Base-by-base conservation (phyloP, 768 basidiomycete species). In the Tylopilus felleus region DNA sequence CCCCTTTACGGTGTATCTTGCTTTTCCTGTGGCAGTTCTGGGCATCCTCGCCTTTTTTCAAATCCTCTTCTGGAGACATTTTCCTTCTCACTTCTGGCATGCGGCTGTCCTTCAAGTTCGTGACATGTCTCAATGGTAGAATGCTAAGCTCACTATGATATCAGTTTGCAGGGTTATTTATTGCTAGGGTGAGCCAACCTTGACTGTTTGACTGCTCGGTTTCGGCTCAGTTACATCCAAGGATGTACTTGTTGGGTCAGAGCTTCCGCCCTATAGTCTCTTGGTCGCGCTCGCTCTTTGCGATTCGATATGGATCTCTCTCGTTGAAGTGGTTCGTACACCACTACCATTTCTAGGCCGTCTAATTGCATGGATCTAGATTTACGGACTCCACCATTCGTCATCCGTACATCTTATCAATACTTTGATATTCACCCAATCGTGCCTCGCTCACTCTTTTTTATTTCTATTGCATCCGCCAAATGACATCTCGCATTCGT, bases 51-150 rank as follows among this genome's bases (percentile, higher is more conserved):
- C 56, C 19, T 25, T 64, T 19, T 45, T 65, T 41, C 57, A 57
- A 46, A 21, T 60, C 17, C 47, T 69, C 38, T 50, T 57, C 2
- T 62, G 60, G 40, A 60, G 61, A 51, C 47, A 47, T 8, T 56
- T 67, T 43, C 50, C 65, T 33, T 48, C 60, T 14, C 25, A 58
- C 8, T 61, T 67, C 38, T 75, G 67, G 66, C 67, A 76, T 43
- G 64, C 64, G 35, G 51, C 60, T 19, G 36, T 67, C 27, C 63
- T 75, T 10, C 73, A 74, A 59, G 76, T 76, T 60, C 40, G 63
- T 62, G 23, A 48, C 44, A 40, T 29, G n/a, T 31, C 40, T 36
- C 17, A 9, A 28, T 36, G 35, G 35, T 36, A 36, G 35, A 17
- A 36, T 36, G 35, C 19, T 7, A 50, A 38, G 36, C 56, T 63